phyloP scores from a whole-genome alignment of 106 monocot species.

The Acorus gramineus region DNA sequence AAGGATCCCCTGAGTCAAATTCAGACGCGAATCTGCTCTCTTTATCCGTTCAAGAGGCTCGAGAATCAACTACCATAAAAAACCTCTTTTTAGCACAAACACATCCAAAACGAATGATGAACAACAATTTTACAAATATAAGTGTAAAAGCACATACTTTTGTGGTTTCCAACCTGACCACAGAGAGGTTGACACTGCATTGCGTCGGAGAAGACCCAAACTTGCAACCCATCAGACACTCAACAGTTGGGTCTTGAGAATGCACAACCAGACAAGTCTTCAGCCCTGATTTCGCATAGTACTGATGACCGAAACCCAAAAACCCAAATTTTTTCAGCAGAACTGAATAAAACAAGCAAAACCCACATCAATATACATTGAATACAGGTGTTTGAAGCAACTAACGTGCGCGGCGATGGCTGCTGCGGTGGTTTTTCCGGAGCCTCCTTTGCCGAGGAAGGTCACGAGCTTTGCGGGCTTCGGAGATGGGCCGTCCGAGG shows the following conservation, averaged over 20 bases:
- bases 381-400: no score
- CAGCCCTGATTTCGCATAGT: constrained; percentile 81
- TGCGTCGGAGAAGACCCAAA: constrained; percentile 44
- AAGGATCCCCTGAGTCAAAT: constrained; percentile 87
- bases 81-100: constrained; percentile 6
- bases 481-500: constrained; percentile 8
- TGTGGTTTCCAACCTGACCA: constrained; percentile 70
- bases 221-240: constrained; percentile 63
- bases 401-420: constrained; percentile 71
- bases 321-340: neutral
- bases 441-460: constrained; percentile 88
- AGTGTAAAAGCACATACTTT: constrained; percentile 31
- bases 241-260: constrained; percentile 71
- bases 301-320: constrained; percentile 21
- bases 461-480: constrained; percentile 65
- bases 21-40: constrained; percentile 78
- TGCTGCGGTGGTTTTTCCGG: constrained; percentile 82
- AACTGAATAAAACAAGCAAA: neutral
- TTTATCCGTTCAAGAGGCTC: constrained; percentile 79
- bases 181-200: constrained; percentile 48
- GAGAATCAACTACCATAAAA: constrained; percentile 54
- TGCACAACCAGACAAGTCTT: constrained; percentile 72
- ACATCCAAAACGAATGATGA: neutral
- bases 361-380: no score
- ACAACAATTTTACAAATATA: no score